phyloP scores from a whole-genome alignment of 768 basidiomycete species.

The Tulasnella sp. region DNA sequence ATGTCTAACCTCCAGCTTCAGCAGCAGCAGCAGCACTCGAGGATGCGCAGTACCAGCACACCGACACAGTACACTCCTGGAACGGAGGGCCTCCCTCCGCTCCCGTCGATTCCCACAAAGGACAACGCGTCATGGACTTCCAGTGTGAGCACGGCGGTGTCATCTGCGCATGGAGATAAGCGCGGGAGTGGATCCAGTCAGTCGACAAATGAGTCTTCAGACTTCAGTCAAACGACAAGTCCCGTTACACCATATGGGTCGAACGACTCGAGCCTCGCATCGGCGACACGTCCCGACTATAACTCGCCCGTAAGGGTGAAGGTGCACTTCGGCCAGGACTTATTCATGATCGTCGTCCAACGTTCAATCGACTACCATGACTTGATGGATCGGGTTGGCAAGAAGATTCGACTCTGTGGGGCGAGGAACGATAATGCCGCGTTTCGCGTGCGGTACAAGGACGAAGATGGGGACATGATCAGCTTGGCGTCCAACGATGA shows the following conservation, averaged over 20 bases:
- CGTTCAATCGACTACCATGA: slow-evolving; percentile 67
- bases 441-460: slow-evolving; percentile 75
- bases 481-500: slow-evolving; percentile 84
- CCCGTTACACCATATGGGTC: slow-evolving; percentile 87
- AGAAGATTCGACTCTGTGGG: slow-evolving; percentile 87
- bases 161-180: slow-evolving; percentile 30
- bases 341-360: slow-evolving; percentile 87
- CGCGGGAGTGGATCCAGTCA: slow-evolving; percentile 79
- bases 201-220: slow-evolving; percentile 69
- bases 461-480: slow-evolving; percentile 88
- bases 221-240: slow-evolving; percentile 30
- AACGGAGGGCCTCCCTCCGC: slow-evolving; percentile 6
- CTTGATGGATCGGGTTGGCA: slow-evolving; percentile 78
- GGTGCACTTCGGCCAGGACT: slow-evolving; percentile 89
- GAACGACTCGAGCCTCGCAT: slow-evolving; percentile 60
- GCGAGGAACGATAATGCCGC: slow-evolving; percentile 70
- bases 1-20: background rate
- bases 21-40: slow-evolving; percentile 8
- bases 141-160: slow-evolving; percentile 23
- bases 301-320: slow-evolving; percentile 68
- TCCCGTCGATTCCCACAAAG: slow-evolving; percentile 50
- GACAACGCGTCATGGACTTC: slow-evolving; percentile 21
- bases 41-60: slow-evolving; percentile 11
- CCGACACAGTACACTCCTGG: slow-evolving; percentile 14
- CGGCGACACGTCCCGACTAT: slow-evolving; percentile 36